phyloP scores from a whole-genome alignment of 2,329 filamentous ascomycete genomes.

The Ambrosiella xylebori region DNA sequence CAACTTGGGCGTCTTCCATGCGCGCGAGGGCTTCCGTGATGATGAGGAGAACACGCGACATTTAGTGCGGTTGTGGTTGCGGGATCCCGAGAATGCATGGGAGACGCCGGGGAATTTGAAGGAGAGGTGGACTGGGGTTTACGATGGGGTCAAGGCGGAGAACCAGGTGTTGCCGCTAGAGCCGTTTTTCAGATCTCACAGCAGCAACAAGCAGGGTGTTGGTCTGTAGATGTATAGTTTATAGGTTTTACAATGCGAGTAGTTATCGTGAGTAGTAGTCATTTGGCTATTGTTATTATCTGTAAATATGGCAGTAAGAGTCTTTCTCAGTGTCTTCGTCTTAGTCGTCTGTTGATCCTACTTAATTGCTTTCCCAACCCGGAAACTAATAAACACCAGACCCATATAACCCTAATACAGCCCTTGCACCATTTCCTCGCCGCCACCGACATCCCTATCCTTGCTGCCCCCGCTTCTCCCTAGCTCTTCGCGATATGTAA shows the following conservation, averaged over 20 bases:
- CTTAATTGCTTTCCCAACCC: too few relatives aligned
- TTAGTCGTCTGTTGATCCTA: too few relatives aligned
- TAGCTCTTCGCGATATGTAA: background rate
- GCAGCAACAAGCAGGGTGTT: conserved; percentile 9
- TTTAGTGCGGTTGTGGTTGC: conserved; percentile 32
- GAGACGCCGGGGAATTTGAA: conserved; percentile 27
- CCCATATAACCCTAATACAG: too few relatives aligned
- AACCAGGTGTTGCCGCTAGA: conserved; percentile 39
- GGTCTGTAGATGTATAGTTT: conserved; percentile 3
- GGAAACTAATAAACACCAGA: too few relatives aligned
- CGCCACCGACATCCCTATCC: too few relatives aligned
- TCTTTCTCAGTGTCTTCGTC: too few relatives aligned
- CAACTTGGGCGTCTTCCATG: conserved; percentile 37
- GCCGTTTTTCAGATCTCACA: conserved; percentile 19
- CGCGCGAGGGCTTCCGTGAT: conserved; percentile 31
- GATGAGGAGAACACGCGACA: conserved; percentile 29
- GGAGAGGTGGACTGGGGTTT: conserved; percentile 35
- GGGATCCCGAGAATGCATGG: conserved; percentile 33
- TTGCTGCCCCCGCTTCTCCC: background rate
- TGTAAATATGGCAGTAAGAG: background rate
- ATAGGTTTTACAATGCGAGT: background rate
- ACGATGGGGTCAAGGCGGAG: conserved; percentile 32
- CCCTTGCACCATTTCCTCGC: too few relatives aligned
- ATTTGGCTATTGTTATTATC: background rate
- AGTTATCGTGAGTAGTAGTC: conserved; percentile 2